Base-by-base conservation (phyloP, 2,329 filamentous ascomycete genomes). In the Simplicillium aogashimaense region DNA sequence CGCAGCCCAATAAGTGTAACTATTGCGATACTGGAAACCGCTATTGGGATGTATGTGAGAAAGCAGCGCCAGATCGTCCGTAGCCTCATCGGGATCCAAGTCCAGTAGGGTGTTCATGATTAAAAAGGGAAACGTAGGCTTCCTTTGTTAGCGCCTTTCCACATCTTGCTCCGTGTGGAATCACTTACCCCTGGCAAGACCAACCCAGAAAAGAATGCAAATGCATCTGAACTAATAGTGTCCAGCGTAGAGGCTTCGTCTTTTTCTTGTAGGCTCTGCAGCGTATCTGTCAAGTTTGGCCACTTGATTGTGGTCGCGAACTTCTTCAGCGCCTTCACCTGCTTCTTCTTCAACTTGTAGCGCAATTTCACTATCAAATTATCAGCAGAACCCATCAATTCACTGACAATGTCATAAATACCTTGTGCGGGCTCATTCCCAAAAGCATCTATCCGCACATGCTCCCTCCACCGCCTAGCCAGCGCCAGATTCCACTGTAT, bases 71-170 rank as follows among this genome's bases (percentile, higher is more conserved):
- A 87, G 70, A 7, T 77, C 66, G 45, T 81, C 75, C 5, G 75
- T 77, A 3, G 77, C 78, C 4, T 70, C 70, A 53, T 85, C 81
- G 2, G 78, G 77, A 51, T 87, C 83, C 49, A 84, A 76, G 55
- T 87, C 83, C 47, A 87, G 78, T 34, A 88, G 67, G 4, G 82
- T 75, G 54, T 86, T 87, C 81, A 88, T 87, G 35, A 86, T 77
- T 30, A 86, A 70, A 60, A 83, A 88, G 3, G 83, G 81, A 35
- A 85, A 76, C 0, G 75, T 78, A 4, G 70, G 63, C 70, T 74
- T 43, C 28, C n/a, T 10, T n/a, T 31, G 9, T 29, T 25, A 32
- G 20, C 9, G 20, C 5, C 9, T 6, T 25, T 25, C 20, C 9
- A 25, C 20, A 25, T 6, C 9, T 25, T 9, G 9, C 20, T 9